phyloP scores from a whole-genome alignment of 2,329 filamentous ascomycete genomes.

The Pestalotiopsis sp. region DNA sequence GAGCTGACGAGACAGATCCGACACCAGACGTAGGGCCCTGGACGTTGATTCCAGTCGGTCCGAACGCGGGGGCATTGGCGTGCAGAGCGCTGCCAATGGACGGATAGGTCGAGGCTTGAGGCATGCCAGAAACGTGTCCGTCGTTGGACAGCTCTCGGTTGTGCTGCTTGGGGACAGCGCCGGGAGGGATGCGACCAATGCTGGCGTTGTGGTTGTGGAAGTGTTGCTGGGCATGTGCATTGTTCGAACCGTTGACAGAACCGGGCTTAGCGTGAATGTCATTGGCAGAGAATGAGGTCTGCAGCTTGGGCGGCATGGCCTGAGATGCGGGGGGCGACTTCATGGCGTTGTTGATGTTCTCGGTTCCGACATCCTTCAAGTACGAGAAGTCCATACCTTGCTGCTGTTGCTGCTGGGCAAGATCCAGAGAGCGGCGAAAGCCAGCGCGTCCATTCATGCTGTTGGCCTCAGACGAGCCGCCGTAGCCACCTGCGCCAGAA shows the following conservation, averaged over 20 bases:
- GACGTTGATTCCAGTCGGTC: conserved; percentile 54
- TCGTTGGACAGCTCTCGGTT: conserved; percentile 70
- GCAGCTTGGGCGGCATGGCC: conserved; percentile 71
- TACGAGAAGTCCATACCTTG: conserved; percentile 43
- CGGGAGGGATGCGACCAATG: conserved; percentile 76
- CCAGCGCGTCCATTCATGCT: conserved; percentile 51
- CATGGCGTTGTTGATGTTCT: conserved; percentile 34
- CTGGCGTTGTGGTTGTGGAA: conserved; percentile 81
- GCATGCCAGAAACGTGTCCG: conserved; percentile 34
- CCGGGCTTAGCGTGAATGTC: conserved; percentile 78
- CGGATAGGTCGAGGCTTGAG: conserved; percentile 51
- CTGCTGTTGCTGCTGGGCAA: conserved; percentile 42
- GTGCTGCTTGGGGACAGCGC: conserved; percentile 67
- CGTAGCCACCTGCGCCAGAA: conserved; percentile 35
- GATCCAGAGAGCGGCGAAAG: conserved; percentile 61
- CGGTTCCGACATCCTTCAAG: conserved; percentile 45
- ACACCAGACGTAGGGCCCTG: conserved; percentile 28
- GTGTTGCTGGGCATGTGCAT: conserved; percentile 64
- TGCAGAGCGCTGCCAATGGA: conserved; percentile 76
- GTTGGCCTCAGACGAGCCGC: conserved; percentile 43
- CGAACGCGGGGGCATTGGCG: conserved; percentile 78
- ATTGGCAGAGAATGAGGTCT: conserved; percentile 87
- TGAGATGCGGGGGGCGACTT: conserved; percentile 53
- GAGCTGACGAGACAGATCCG: conserved; percentile 17
- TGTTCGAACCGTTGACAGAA: conserved; percentile 46